These are phyloP conservation scores for Fusarium sp. DNA, from an alignment of 2,329 filamentous ascomycete genomes.

Conservation along the genomic window DNA sequence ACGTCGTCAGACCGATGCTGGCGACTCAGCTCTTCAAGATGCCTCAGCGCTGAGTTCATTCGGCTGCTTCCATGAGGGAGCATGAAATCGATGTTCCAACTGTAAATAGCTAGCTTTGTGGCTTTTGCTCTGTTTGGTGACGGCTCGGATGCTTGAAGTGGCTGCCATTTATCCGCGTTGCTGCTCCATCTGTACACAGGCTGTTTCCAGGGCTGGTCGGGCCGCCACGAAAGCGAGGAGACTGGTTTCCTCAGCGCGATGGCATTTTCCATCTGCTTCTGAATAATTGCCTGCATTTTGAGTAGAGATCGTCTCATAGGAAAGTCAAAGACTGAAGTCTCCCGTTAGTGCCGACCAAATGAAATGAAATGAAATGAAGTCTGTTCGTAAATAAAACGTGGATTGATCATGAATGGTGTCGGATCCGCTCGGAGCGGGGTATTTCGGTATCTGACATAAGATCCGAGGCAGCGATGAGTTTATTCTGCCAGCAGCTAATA, in stretches of 20 bases:
- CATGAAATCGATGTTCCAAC: conserved; percentile 54
- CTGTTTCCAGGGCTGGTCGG: not conserved
- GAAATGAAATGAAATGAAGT: no score
- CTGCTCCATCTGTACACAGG: not conserved
- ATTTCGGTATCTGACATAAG: conserved; percentile 2
- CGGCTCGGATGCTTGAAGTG: not conserved
- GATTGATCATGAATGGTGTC: no score
- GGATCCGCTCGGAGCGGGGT: not conserved
- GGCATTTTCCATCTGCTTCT: not conserved
- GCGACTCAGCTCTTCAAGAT: conserved; percentile 36
- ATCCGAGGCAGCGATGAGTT: not conserved
- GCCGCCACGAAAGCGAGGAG: not conserved
- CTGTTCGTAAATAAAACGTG: not conserved
- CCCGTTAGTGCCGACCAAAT: no score
- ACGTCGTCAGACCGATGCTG: conserved; percentile 1
- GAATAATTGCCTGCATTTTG: not conserved
- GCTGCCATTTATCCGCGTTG: not conserved
- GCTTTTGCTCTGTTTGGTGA: not conserved
- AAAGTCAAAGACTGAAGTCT: rapidly evolving
- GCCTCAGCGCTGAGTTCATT: conserved; percentile 47
- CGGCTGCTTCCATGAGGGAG: conserved; percentile 45
- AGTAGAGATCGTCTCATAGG: rapidly evolving
- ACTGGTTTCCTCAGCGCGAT: not conserved
- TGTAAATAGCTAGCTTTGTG: conserved; percentile 45
- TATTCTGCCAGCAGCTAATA: not conserved